phyloP scores from a whole-genome alignment of 1,284 basidiomycete genomes.

The Ceratobasidium sp. region DNA sequence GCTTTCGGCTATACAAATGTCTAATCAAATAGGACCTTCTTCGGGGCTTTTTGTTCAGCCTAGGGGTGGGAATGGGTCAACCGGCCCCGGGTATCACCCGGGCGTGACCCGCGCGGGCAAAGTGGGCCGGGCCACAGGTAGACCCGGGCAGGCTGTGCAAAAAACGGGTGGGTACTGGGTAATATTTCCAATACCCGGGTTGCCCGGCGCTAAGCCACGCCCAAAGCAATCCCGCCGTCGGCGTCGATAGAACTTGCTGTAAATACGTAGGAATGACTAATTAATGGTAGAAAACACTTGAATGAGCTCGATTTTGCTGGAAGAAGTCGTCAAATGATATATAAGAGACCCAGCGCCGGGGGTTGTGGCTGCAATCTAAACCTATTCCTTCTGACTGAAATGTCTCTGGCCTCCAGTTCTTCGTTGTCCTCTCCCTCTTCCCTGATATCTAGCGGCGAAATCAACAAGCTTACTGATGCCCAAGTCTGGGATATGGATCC shows the following conservation, averaged over 20 bases:
- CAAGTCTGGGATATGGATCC: conserved; percentile 5
- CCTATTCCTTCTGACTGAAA: neutral
- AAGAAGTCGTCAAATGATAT: neutral
- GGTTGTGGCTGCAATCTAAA: neutral
- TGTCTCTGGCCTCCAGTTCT: neutral
- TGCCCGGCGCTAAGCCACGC: conserved; percentile 3
- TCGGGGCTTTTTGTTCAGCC: too few species aligned
- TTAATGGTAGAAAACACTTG: neutral
- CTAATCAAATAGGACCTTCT: too few species aligned
- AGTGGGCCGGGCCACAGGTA: neutral
- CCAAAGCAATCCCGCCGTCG: conserved; percentile 14
- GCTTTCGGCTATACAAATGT: too few species aligned
- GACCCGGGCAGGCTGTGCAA: neutral
- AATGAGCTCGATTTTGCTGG: neutral
- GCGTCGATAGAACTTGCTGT: neutral
- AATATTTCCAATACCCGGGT: neutral
- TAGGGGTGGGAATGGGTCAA: conserved; percentile 19
- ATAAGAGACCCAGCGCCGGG: neutral
- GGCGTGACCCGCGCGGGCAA: neutral
- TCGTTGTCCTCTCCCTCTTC: neutral
- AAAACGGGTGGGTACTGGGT: neutral
- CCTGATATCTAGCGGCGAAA: neutral
- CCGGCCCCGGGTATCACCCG: conserved; percentile 11
- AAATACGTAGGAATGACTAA: neutral
- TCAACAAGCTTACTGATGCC: conserved; percentile 3